Conservation (phyloP, 805 yeast species). For the Barnettozyma sucrosica region DNA sequence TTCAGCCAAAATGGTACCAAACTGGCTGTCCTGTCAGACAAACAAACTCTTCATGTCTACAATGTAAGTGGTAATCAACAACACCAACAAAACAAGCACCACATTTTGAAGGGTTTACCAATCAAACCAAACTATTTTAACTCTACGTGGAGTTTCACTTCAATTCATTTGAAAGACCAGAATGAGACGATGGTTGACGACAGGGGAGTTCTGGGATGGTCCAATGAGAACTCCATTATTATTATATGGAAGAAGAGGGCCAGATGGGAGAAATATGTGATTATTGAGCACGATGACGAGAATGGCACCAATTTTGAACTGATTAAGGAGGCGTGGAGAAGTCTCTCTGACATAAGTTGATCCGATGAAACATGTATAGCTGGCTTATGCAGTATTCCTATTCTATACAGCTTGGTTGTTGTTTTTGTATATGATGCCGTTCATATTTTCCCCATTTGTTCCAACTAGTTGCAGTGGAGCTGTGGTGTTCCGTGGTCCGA, state of each 20-base stretch:
- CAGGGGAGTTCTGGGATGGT: constrained; percentile 64
- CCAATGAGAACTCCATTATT: constrained; percentile 58
- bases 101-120: constrained; percentile 58
- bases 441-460: too few species aligned
- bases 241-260: constrained; percentile 70
- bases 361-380: background rate
- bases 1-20: constrained; percentile 73
- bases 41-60: constrained; percentile 82
- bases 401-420: too few species aligned
- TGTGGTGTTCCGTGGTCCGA: too few species aligned
- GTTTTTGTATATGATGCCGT: too few species aligned
- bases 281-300: constrained; percentile 43
- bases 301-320: constrained; percentile 44
- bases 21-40: constrained; percentile 84
- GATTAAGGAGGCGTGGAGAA: constrained; percentile 67
- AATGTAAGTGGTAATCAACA: constrained; percentile 38
- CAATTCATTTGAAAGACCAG: constrained; percentile 43
- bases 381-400: background rate
- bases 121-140: constrained; percentile 70
- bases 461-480: too few species aligned
- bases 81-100: constrained; percentile 46
- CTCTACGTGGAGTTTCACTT: constrained; percentile 84
- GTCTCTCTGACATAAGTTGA: constrained; percentile 27
- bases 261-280: constrained; percentile 82
- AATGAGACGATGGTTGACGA: constrained; percentile 26